Base-by-base conservation (phyloP, 2,329 filamentous ascomycete species). In the Mycosphaerella sp. region DNA sequence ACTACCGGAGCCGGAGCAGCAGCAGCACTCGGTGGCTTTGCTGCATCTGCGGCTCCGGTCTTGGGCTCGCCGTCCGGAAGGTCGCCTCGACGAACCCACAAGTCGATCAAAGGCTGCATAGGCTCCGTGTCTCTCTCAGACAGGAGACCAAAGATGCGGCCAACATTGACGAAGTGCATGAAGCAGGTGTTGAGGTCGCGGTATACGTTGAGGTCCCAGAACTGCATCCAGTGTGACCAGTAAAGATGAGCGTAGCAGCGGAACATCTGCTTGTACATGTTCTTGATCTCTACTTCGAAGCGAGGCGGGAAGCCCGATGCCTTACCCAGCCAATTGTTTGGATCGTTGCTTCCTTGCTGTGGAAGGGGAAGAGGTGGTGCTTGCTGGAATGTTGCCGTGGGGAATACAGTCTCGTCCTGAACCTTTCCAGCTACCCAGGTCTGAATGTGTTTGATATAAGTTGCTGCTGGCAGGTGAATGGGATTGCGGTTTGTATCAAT, bases 381-480 rank as follows among this genome's bases (percentile, higher is more conserved):
- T 40, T 82, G 75, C 59, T 79, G 84, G 14, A 85, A 86, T 43
- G 86, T 82, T 62, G 93, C 89, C 37, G 89, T 95, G 5, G 91
- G 91, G 73, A 97, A 96, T 71, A 95, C 88, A 66, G 80, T 79
- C 44, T 82, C 82, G 68, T 97, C 90, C 63, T 93, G 88, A 58
- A 95, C 89, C 74, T 97, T 97, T 72, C 89, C 89, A 27, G 88
- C 87, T 67, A 97, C 95, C 90, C 91, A 97, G 65, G 91, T 88
- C 73, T 96, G 90, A 69, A 97, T 94, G 21, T 95, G 82, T 60
- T 88, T 89, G 73, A 96, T 93, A 73, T 97, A 97, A 70, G 94
- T 89, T 56, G 84, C 84, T 6, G 91, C 91, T 3, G 91, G 89
- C 37, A 97, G 86, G 71, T 95, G 91, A 58, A 95, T 89, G 9